phyloP scores from a whole-genome alignment of 495 filamentous ascomycete genomes.

The Penicillium antarcticum region DNA sequence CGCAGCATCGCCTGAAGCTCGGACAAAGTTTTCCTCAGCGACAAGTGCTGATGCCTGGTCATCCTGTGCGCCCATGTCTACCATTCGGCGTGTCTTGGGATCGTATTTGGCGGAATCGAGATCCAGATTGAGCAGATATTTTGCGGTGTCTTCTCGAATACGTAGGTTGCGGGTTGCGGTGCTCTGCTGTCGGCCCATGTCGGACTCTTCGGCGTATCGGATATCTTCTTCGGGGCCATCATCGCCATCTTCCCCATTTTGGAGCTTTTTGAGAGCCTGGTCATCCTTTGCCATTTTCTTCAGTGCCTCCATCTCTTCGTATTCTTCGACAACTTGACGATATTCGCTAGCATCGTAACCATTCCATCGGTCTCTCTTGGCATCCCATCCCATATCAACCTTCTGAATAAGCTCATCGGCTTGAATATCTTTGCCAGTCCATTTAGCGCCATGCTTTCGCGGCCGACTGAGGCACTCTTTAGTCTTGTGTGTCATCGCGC shows the following conservation, averaged over 20 bases:
- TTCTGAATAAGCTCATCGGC: conserved; percentile 87
- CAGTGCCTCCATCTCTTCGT: conserved; percentile 78
- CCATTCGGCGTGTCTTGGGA: conserved; percentile 92
- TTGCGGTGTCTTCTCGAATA: conserved; percentile 96
- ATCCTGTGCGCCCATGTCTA: conserved; percentile 76
- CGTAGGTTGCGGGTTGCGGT: conserved; percentile 88
- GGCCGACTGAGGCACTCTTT: conserved; percentile 92
- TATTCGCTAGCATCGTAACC: conserved; percentile 92
- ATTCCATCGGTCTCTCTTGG: conserved; percentile 98
- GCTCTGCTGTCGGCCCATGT: conserved; percentile 88
- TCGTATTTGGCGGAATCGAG: conserved; percentile 97
- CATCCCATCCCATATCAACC: conserved; percentile 88
- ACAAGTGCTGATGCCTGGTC: conserved; percentile 85
- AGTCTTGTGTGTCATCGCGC: conserved; percentile 90
- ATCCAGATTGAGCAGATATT: conserved; percentile 92
- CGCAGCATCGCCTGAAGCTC: conserved; percentile 86
- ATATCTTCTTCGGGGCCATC: conserved; percentile 58
- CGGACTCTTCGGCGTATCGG: conserved; percentile 94
- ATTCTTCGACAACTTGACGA: conserved; percentile 78
- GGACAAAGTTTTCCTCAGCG: conserved; percentile 91
- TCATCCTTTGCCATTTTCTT: conserved; percentile 55
- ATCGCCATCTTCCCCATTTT: conserved; percentile 51
- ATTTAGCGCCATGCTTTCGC: conserved; percentile 85
- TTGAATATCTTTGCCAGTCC: conserved; percentile 89
- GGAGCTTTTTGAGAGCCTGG: conserved; percentile 41